phyloP scores from a whole-genome alignment of 2,329 filamentous ascomycete genomes.

The Colletotrichum noveboracense region DNA sequence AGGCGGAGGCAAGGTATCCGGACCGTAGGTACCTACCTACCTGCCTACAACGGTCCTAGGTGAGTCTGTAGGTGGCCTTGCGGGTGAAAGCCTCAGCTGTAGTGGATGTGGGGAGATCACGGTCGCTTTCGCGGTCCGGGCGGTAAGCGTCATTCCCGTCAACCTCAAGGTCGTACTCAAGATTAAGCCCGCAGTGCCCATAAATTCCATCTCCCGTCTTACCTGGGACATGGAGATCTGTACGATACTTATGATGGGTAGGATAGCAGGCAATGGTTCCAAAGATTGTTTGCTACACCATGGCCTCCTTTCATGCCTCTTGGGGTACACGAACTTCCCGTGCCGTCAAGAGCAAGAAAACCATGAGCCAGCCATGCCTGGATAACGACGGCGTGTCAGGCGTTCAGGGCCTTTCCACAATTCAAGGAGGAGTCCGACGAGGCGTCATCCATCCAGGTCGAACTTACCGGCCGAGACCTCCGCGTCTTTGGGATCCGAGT shows the following conservation, averaged over 20 bases:
- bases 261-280: background rate
- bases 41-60: background rate
- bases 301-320: background rate
- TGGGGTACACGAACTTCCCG: background rate
- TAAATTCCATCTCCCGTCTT: background rate
- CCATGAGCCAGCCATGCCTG: background rate
- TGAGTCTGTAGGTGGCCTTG: background rate
- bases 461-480: background rate
- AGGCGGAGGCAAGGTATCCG: background rate
- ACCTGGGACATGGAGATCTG: background rate
- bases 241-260: background rate
- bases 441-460: background rate
- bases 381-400: background rate
- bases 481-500: background rate
- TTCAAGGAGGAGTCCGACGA: background rate
- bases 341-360: background rate
- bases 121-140: background rate
- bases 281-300: background rate
- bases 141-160: background rate
- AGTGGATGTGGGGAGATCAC: background rate
- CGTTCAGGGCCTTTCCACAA: background rate
- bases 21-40: too few relatives aligned
- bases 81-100: background rate
- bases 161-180: background rate
- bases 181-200: background rate